These are phyloP conservation scores for Phaseolus coccineus DNA, from an alignment of 331 rosid species.

Conservation along the genomic window DNA sequence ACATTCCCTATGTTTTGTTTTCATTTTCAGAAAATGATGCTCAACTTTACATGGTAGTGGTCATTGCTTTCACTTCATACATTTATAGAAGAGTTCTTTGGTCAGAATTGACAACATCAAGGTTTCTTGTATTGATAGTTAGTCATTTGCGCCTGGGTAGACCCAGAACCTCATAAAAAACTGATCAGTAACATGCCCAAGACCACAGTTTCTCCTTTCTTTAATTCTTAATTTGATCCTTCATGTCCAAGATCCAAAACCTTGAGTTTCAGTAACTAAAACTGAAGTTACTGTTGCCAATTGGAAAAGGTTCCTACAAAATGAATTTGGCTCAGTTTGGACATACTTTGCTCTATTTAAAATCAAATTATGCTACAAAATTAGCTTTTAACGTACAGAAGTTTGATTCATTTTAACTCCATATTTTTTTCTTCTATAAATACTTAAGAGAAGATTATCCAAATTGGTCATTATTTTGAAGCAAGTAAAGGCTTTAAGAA, in stretches of 20 bases:
- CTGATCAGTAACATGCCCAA: not conserved
- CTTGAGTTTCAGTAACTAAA: not conserved
- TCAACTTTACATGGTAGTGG: no score
- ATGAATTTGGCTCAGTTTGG: not conserved
- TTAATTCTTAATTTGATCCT: not conserved
- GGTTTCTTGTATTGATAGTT: not conserved
- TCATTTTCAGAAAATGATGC: no score
- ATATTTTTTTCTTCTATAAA: not conserved
- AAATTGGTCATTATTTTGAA: not conserved
- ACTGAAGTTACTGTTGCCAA: not conserved
- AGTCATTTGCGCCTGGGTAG: not conserved
- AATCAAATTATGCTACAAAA: not conserved
- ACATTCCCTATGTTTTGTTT: no score
- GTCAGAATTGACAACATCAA: no score
- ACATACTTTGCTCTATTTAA: not conserved
- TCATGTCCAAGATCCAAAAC: not conserved
- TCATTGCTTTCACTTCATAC: no score
- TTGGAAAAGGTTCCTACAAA: not conserved
- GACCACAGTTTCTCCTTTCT: not conserved
- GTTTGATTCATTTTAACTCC: not conserved
- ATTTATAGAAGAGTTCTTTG: no score
- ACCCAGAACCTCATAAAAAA: constrained; percentile 30
- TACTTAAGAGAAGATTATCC: not conserved
- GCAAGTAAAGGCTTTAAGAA: not conserved
- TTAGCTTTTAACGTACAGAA: not conserved